phyloP scores from a whole-genome alignment of 176 grass and related monocot species.

The Paspalum vaginatum region DNA sequence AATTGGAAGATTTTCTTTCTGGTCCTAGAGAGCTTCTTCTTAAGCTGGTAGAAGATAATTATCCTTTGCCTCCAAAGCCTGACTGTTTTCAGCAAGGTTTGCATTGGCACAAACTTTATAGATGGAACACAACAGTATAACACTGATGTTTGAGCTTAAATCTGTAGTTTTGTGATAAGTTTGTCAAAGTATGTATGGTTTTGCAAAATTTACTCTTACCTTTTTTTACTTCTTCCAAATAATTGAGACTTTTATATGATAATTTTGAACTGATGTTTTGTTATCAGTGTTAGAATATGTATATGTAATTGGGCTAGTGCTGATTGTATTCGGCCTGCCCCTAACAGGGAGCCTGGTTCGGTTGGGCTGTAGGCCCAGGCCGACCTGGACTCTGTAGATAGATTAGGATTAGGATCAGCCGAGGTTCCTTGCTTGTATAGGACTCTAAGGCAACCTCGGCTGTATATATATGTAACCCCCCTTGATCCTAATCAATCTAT shows the following conservation, averaged over 20 bases:
- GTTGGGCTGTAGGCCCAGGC: too few species aligned
- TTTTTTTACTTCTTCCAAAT: not conserved
- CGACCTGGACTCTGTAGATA: too few species aligned
- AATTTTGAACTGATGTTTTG: not conserved
- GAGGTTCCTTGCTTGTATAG: too few species aligned
- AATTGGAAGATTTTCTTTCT: slow-evolving; percentile 96
- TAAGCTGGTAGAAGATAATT: slow-evolving; percentile 96
- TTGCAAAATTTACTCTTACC: not conserved
- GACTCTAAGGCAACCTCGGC: too few species aligned
- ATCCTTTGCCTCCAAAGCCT: slow-evolving; percentile 80
- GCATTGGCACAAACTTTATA: slow-evolving; percentile 27
- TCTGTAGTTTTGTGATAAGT: slow-evolving; percentile 14
- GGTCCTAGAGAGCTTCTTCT: slow-evolving; percentile 93
- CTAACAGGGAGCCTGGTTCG: too few species aligned
- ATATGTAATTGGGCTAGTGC: too few species aligned
- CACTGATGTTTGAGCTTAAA: not conserved
- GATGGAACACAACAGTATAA: slow-evolving; percentile 9
- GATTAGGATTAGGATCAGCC: too few species aligned
- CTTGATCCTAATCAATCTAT: too few species aligned
- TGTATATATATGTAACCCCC: too few species aligned
- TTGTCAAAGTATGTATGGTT: slow-evolving; percentile 3
- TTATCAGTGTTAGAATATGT: too few species aligned
- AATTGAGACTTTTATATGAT: not conserved
- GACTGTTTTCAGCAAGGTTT: slow-evolving; percentile 58
- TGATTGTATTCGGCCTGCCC: too few species aligned